phyloP scores from a whole-genome alignment of 257 asterid species.

The Oldenlandia corymbosa region DNA sequence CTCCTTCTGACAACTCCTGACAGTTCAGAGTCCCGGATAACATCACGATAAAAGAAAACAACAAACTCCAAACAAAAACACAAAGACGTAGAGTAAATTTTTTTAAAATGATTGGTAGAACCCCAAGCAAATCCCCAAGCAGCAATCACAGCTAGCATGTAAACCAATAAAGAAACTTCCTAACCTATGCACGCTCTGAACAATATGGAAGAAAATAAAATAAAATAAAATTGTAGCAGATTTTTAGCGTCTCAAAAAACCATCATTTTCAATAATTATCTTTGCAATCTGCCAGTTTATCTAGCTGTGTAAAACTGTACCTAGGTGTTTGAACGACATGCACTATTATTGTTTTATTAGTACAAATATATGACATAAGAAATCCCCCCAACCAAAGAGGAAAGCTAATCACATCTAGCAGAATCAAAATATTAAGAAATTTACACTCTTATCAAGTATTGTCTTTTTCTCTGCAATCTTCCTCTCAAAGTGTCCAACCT shows the following conservation, averaged over 20 bases:
- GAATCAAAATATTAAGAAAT: slow-evolving; percentile 12
- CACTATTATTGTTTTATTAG: no score
- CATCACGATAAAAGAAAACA: not conserved
- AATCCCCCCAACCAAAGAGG: no score
- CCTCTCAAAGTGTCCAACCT: slow-evolving; percentile 63
- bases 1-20: not conserved
- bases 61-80: slow-evolving; percentile 1
- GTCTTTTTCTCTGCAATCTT: slow-evolving; percentile 68
- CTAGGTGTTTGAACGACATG: no score
- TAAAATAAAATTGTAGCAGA: not conserved
- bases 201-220: no score
- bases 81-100: not conserved
- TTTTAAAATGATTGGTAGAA: no score
- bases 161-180: not conserved
- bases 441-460: slow-evolving; percentile 73
- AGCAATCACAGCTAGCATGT: no score
- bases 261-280: not conserved
- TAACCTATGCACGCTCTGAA: not conserved
- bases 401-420: not conserved
- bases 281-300: not conserved
- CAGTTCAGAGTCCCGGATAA: no score
- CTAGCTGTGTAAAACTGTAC: no score
- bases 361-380: no score
- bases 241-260: not conserved
- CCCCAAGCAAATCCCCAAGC: no score